Evolutionary conservation across 2,329 filamentous ascomycete species (phyloP), one percentile per base, ranked within the genome.

Genomic region (Onygena corvina): DNA sequence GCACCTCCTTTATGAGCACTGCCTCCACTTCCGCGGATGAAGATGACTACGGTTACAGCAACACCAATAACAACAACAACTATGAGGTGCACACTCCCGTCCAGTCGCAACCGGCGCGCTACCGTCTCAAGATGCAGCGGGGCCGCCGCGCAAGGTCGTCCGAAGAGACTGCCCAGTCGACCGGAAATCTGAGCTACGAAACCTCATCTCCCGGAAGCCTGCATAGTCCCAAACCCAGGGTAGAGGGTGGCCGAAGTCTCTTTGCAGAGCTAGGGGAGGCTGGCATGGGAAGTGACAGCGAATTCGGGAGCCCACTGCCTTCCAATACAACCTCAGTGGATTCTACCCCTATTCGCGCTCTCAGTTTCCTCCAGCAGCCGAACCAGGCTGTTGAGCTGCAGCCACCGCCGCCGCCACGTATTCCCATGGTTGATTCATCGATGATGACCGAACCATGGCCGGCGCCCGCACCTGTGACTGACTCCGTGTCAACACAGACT

Each of bases 191-290:
- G n/a, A 67, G 61, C 52, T 64, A 69, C 3, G 71, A 69, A 50
- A 71, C 76, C 53, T 74, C 71, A n/a, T 76, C 76, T 8, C 73
- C 75, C 7, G 62, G 70, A 23, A 77, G 73, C 57, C 69, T 76
- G 55, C 60, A 62, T 27, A 69, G 64, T 57, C 67, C 66, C 38
- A 69, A 67, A 47, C 61, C 67, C 27, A 67, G 65, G 35, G 70
- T 69, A n/a, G 67, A 70, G 46, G 71, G 71, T 54, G 76, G 79
- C 12, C 86, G 94, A 70, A 96, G 84, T 60, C 72, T 98, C 46
- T 94, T 92, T 63, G 88, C 88, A 34, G 92, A 98, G 66, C 76
- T 98, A 35, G 86, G 84, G 48, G 86, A 87, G 56, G 71, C 95
- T 36, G 83, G 79, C 53, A 71, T 61, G 55, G 83, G 84, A 57